These are phyloP conservation scores for Grosmannia huntii DNA, from an alignment of 2,329 filamentous ascomycete species.

Conservation along the genomic window DNA sequence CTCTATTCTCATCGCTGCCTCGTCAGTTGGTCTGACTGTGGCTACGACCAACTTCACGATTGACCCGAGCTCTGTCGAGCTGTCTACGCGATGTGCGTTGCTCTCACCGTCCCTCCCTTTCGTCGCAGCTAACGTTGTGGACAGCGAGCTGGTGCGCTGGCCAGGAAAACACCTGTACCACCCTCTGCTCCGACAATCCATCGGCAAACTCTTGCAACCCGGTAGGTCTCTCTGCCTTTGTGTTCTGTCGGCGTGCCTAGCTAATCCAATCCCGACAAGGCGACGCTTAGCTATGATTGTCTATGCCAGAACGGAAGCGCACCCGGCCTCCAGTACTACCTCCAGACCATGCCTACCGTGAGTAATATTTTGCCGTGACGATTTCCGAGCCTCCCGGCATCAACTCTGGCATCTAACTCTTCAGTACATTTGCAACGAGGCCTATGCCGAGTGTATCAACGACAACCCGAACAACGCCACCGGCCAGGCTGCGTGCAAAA, in stretches of 20 bases:
- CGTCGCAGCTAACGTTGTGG: conserved; percentile 10
- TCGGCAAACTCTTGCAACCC: conserved; percentile 30
- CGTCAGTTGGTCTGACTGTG: conserved; percentile 25
- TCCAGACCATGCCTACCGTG: conserved; percentile 35
- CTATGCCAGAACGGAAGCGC: conserved; percentile 34
- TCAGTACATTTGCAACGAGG: conserved; percentile 39
- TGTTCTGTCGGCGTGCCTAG: neutral
- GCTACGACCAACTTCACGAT: conserved; percentile 35
- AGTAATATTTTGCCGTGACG: conserved; percentile 7
- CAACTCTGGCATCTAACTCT: neutral
- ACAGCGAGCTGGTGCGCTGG: conserved; percentile 38
- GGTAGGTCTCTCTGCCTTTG: conserved; percentile 23
- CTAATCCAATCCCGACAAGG: conserved; percentile 15
- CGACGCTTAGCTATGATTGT: conserved; percentile 33
- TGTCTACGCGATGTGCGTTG: conserved; percentile 25
- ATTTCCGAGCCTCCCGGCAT: neutral
- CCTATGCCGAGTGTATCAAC: conserved; percentile 34
- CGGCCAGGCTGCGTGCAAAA: conserved; percentile 35
- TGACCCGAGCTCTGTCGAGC: conserved; percentile 22
- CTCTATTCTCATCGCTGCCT: conserved; percentile 28
- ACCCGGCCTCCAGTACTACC: conserved; percentile 40
- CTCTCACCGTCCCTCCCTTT: conserved; percentile 3
- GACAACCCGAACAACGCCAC: conserved; percentile 26
- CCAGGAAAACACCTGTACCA: conserved; percentile 35
- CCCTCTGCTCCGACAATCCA: conserved; percentile 29